Evolutionary conservation across 352 stramenopile genomes (phyloP).

Genomic region (Phytophthora vignae): DNA sequence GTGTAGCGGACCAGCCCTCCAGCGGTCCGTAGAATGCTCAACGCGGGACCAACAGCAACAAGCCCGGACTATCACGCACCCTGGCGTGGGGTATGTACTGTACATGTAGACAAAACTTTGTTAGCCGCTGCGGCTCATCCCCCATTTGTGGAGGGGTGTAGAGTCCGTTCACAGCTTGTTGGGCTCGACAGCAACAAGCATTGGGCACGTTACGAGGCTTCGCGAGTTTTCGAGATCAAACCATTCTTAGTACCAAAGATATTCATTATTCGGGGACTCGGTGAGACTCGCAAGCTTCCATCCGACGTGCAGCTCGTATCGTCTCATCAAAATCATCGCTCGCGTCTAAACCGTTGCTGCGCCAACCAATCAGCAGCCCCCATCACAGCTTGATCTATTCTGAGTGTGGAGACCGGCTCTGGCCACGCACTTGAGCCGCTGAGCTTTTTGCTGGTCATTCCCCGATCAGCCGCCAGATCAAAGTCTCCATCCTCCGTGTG

Average conservation of each 20-base stretch:
- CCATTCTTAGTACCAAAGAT: no score
- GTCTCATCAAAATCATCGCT: not conserved
- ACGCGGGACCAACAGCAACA: not conserved
- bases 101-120: not conserved
- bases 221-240: no score
- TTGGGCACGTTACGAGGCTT: no score
- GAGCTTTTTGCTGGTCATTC: not conserved
- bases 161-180: no score
- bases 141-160: no score
- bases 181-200: no score
- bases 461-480: not conserved
- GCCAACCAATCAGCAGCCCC: constrained; percentile 31
- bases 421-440: not conserved
- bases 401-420: not conserved
- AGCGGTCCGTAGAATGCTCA: not conserved
- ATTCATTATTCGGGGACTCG: no score
- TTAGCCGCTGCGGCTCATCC: not conserved
- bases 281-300: no score
- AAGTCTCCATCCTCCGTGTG: no score
- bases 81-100: not conserved
- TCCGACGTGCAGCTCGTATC: no score
- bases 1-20: no score
- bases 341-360: not conserved
- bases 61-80: not conserved
- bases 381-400: constrained; percentile 25